Evolutionary conservation across 306 rosid species (phyloP).

Genomic region (Cucurbita pepo): DNA sequence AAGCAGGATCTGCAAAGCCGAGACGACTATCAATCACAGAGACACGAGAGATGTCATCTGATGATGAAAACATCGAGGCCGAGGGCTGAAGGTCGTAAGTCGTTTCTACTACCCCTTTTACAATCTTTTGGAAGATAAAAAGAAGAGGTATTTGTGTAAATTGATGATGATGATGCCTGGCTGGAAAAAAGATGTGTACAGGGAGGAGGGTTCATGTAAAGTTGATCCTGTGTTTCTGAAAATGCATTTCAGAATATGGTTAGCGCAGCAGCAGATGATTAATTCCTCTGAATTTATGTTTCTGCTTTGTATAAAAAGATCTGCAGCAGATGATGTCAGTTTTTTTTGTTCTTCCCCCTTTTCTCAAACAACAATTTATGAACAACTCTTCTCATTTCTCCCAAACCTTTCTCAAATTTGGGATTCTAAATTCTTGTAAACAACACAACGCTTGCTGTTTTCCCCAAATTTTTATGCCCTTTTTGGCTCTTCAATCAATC

Average conservation of each 20-base stretch:
- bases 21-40: slow-evolving; percentile 72
- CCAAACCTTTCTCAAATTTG: slow-evolving; percentile 20
- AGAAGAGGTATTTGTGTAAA: slow-evolving; percentile 71
- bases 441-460: slow-evolving; percentile 12
- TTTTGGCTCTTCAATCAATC: slow-evolving; percentile 25
- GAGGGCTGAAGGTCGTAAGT: slow-evolving; percentile 49
- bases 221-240: slow-evolving; percentile 39
- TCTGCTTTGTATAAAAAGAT: slow-evolving; percentile 59
- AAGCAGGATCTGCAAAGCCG: slow-evolving; percentile 52
- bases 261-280: slow-evolving; percentile 14
- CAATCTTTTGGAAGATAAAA: slow-evolving; percentile 42
- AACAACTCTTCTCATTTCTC: slow-evolving; percentile 44
- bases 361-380: slow-evolving; percentile 48
- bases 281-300: slow-evolving; percentile 44
- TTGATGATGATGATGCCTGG: slow-evolving; percentile 60
- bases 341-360: slow-evolving; percentile 8
- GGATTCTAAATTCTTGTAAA: slow-evolving; percentile 21
- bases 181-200: slow-evolving; percentile 65
- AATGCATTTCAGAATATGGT: slow-evolving; percentile 38
- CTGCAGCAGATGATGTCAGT: slow-evolving; percentile 53
- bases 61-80: slow-evolving; percentile 54
- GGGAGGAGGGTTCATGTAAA: slow-evolving; percentile 46
- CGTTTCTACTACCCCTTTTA: slow-evolving; percentile 24
- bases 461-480: slow-evolving; percentile 18
- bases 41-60: slow-evolving; percentile 61